Base-by-base conservation (phyloP, 352 stramenopile genomes). In the Globisporangium perplexum region DNA sequence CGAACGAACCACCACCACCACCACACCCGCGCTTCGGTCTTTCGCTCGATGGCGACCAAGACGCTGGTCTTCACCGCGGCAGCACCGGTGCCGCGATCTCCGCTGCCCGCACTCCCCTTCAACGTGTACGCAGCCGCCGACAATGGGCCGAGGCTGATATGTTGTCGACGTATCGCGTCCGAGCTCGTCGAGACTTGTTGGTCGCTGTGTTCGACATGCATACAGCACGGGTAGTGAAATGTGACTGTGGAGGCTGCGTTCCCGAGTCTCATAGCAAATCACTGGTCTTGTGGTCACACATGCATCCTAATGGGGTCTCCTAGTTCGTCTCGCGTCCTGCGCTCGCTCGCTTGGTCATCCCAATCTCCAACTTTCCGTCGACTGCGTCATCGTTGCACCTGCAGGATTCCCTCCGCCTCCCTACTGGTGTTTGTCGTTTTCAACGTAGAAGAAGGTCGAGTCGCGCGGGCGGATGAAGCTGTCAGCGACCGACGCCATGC, bases 381-480 rank as follows among this genome's bases (percentile, higher is more conserved):
- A 10, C 12, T 0, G 2, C 12, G 33, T 18, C 33, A 6, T 12
- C 33, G 14, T 3, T 2, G 3, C 33, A 18, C 14, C 33, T 38
- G 33, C 33, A 11, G 8, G 6, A 10, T 11, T 38, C 14, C 33
- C 11, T 17, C 33, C 2, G 12, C 12, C 3, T n/a, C 18, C 39
- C 39, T 26, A 17, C 11, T 18, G 50, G n/a, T 51, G 17, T 18
- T 53, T 43, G 20, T 51, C 33, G 30, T 24, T 36, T 17, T 63
- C 64, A 1, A 89, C 66, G 55, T 91, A 91, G 47, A 91, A 91
- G 58, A 91, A 91, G 2, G 75, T 87, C 11, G 80, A 91, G 58
- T 91, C 77, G 20, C 80, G 74, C 24, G 65, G 72, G 7, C 77
- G 73, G n/a, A 63, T 50, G 26, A 65, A 64, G 22, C 54, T 50